Conservation (phyloP, 2,329 filamentous ascomycete species). For the Aspergillus sp. region DNA sequence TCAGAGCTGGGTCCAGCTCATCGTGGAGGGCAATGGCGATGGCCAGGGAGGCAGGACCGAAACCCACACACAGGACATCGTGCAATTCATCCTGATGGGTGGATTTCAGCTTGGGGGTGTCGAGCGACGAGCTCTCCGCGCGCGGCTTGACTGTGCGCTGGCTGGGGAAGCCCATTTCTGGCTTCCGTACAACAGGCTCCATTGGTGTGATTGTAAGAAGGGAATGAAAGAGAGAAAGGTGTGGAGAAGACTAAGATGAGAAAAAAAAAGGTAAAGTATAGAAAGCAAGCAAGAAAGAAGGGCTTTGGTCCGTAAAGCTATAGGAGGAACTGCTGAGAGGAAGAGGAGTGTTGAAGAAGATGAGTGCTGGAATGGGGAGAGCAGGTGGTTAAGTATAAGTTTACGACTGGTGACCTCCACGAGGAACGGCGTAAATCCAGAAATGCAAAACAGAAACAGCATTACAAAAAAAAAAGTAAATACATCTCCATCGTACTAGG, state of each 20-base stretch:
- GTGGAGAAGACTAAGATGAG: background rate
- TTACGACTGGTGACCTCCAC: too few relatives aligned
- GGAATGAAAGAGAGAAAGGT: background rate
- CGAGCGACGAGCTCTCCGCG: constrained; percentile 12
- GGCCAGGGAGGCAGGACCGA: constrained; percentile 84
- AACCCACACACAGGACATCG: constrained; percentile 86
- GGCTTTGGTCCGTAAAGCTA: too few relatives aligned
- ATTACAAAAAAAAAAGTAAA: too few relatives aligned
- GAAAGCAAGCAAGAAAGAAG: background rate
- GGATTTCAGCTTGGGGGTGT: constrained; percentile 46
- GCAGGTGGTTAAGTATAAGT: too few relatives aligned
- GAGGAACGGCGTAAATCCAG: too few relatives aligned
- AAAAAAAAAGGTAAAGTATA: background rate
- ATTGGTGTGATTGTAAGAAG: constrained; percentile 9
- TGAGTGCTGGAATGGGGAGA: background rate
- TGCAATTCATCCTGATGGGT: constrained; percentile 61
- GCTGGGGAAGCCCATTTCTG: constrained; percentile 22
- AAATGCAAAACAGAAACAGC: too few relatives aligned
- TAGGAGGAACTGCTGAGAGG: background rate
- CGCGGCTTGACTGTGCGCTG: constrained; percentile 17
- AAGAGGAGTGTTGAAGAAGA: background rate
- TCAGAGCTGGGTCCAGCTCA: constrained; percentile 49
- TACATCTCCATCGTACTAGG: too few relatives aligned
- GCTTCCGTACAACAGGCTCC: constrained; percentile 16
- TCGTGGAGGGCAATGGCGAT: constrained; percentile 89